These are phyloP conservation scores for Stachybotrys chlorohalonatus DNA, from an alignment of 2,329 filamentous ascomycete species.

Conservation along the genomic window DNA sequence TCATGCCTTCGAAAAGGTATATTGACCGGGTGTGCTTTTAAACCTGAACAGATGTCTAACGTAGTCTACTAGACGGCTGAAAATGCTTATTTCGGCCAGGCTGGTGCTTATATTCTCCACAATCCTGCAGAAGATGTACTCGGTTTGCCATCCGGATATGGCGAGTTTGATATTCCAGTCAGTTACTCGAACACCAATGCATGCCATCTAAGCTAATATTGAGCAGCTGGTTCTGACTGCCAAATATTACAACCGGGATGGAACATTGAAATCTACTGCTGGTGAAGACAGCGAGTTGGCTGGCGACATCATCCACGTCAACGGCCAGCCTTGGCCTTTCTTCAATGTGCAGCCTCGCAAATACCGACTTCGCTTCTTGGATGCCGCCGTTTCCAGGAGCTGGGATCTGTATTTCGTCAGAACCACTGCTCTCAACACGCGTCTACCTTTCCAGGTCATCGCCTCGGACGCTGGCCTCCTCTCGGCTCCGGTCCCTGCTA, in stretches of 20 bases:
- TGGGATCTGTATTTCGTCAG: constrained; percentile 37
- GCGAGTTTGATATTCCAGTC: constrained; percentile 41
- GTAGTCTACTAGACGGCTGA: constrained; percentile 30
- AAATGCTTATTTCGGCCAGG: constrained; percentile 48
- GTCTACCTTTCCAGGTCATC: constrained; percentile 41
- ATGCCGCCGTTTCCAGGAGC: constrained; percentile 36
- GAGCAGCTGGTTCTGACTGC: constrained; percentile 30
- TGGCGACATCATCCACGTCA: constrained; percentile 51
- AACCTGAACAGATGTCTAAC: background rate
- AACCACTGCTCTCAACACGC: constrained; percentile 14
- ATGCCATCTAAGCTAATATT: background rate
- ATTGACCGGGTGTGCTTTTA: background rate
- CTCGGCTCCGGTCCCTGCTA: constrained; percentile 29
- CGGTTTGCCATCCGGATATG: constrained; percentile 37
- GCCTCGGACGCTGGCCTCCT: constrained; percentile 45
- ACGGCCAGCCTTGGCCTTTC: constrained; percentile 51
- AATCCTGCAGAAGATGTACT: constrained; percentile 40
- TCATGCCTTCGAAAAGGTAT: constrained; percentile 25
- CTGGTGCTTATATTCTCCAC: constrained; percentile 44
- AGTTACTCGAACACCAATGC: background rate
- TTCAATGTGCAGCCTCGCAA: constrained; percentile 49
- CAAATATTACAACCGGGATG: constrained; percentile 42
- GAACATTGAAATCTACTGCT: constrained; percentile 35
- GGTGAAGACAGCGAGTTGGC: constrained; percentile 23
- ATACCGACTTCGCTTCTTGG: constrained; percentile 46